Conservation (phyloP, 192 early-diverging fungal species). For the Linderina pennispora region DNA sequence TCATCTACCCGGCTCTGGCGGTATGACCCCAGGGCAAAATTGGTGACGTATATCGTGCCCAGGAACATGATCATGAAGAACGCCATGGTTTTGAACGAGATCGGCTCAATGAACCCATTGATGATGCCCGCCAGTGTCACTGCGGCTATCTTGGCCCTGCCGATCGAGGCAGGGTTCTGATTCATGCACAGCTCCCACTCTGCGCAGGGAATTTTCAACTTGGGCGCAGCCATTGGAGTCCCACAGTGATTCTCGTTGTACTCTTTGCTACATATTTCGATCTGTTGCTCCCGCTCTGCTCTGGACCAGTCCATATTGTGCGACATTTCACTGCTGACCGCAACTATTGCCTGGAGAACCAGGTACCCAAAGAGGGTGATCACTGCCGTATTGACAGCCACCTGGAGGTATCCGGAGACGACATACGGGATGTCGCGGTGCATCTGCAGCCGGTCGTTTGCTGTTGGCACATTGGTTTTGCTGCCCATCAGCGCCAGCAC, state of each 20-base stretch:
- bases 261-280: conserved; percentile 53
- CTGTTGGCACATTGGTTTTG: conserved; percentile 24
- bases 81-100: conserved; percentile 82
- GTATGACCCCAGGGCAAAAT: conserved; percentile 47
- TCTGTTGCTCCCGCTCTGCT: conserved; percentile 54
- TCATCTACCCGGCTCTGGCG: conserved; percentile 33
- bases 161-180: conserved; percentile 53
- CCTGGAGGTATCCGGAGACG: conserved; percentile 60
- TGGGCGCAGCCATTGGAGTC: conserved; percentile 51
- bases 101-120: conserved; percentile 75
- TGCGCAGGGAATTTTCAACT: conserved; percentile 54
- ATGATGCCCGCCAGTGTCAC: conserved; percentile 77
- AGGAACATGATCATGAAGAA: conserved; percentile 45
- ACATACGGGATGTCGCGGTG: conserved; percentile 45
- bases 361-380: too few relatives aligned
- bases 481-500: conserved; percentile 37
- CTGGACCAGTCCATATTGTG: conserved; percentile 62
- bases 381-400: conserved; percentile 62
- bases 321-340: conserved; percentile 67
- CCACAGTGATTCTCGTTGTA: conserved; percentile 58
- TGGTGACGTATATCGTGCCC: conserved; percentile 38
- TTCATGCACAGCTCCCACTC: conserved; percentile 61
- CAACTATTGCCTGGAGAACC: conserved; percentile 60
- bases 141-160: conserved; percentile 68
- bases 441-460: conserved; percentile 31